Conservation (phyloP, 148 eudicot genomes). For the Persicaria tinctoria region DNA sequence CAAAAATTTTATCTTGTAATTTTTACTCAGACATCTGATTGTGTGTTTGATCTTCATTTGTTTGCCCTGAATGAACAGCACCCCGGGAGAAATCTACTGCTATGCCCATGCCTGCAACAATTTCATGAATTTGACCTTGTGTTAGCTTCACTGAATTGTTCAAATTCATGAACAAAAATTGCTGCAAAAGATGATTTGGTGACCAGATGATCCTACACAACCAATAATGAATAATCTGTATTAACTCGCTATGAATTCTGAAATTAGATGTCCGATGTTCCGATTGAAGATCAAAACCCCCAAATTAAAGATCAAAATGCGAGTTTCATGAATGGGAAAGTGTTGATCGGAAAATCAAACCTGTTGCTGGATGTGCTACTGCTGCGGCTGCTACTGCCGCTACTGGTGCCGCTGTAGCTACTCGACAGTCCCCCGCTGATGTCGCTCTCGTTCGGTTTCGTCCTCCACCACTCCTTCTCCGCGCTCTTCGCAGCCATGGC, state of each 20-base stretch:
- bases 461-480: slow-evolving; percentile 16
- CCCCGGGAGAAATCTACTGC: slow-evolving; percentile 23
- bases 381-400: slow-evolving; percentile 22
- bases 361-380: not conserved
- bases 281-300: too few relatives aligned
- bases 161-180: not conserved
- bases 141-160: not conserved
- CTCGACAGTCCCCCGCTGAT: slow-evolving; percentile 20
- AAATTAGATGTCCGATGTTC: too few relatives aligned
- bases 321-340: not conserved
- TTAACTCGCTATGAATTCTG: not conserved
- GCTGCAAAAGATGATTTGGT: not conserved
- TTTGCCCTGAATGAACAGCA: slow-evolving; percentile 27
- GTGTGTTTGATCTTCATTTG: not conserved
- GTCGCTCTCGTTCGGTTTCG: slow-evolving; percentile 35
- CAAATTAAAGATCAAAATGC: too few relatives aligned
- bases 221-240: not conserved
- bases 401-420: slow-evolving; percentile 28
- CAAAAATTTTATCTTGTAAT: not conserved
- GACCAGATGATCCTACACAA: not conserved
- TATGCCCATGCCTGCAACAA: slow-evolving; percentile 17
- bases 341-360: not conserved
- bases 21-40: not conserved
- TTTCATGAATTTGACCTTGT: not conserved
- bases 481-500: slow-evolving; percentile 54